Percentiles rank a stretch among this genome's conserved stretches.
Conservation (phyloP, 2,329 filamentous ascomycete genomes). For the Nemania sp. region DNA sequence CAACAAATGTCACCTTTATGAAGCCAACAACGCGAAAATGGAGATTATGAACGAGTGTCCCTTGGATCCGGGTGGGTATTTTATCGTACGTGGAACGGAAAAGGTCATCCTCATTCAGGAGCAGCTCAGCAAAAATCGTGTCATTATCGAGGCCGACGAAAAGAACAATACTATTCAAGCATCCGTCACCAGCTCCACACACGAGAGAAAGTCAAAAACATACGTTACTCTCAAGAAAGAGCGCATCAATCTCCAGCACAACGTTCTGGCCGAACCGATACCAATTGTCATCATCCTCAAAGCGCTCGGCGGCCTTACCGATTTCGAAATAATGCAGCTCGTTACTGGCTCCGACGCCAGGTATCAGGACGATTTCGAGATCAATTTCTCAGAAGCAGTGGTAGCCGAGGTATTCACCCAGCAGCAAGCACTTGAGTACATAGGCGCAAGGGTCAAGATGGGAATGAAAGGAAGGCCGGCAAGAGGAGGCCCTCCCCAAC, state of each 20-base stretch:
- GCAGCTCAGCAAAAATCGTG: constrained; percentile 97
- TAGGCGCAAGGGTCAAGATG: constrained; percentile 86
- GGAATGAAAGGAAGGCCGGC: constrained; percentile 65
- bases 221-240: constrained; percentile 96
- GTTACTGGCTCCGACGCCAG: constrained; percentile 84
- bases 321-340: constrained; percentile 91
- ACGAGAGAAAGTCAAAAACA: constrained; percentile 97
- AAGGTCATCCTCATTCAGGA: constrained; percentile 99
- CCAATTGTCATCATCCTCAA: constrained; percentile 93
- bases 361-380: constrained; percentile 92
- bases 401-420: constrained; percentile 88
- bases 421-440: constrained; percentile 92
- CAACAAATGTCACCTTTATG: constrained; percentile 84
- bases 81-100: constrained; percentile 95
- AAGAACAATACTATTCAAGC: constrained; percentile 95
- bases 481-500: constrained; percentile 54
- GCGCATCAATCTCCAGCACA: constrained; percentile 85
- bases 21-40: constrained; percentile 87
- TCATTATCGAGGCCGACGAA: constrained; percentile 91
- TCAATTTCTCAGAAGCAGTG: constrained; percentile 92
- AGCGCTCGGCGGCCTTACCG: constrained; percentile 89
- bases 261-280: constrained; percentile 90
- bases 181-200: constrained; percentile 95
- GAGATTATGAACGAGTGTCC: constrained; percentile 92
- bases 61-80: constrained; percentile 94